These are phyloP conservation scores for Colletotrichum sp. DNA, from an alignment of 2,329 filamentous ascomycete genomes.

Conservation along the genomic window DNA sequence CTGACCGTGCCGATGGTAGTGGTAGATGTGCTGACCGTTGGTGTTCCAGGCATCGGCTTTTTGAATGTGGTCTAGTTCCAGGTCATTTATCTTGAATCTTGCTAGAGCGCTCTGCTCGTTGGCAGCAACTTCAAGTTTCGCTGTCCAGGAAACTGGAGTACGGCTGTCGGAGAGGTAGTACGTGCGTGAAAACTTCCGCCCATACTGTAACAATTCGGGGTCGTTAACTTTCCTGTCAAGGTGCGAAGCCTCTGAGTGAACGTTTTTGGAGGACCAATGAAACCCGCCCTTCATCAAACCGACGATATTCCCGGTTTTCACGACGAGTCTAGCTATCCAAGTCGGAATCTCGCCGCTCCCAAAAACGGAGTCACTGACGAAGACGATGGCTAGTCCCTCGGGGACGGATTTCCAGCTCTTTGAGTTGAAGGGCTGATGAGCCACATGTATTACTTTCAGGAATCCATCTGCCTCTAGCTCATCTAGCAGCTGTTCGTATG, in stretches of 20 bases:
- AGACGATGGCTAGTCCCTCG: background rate
- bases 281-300: background rate
- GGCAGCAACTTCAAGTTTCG: background rate
- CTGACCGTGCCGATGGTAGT: background rate
- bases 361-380: background rate
- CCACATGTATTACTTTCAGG: background rate
- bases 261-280: background rate
- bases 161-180: background rate
- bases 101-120: background rate
- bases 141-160: background rate
- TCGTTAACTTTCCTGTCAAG: background rate
- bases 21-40: background rate
- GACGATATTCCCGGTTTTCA: background rate
- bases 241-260: background rate
- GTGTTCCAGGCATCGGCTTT: background rate
- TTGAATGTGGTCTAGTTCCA: background rate
- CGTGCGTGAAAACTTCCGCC: accelerated
- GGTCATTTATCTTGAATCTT: background rate
- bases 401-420: background rate
- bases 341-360: background rate
- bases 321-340: background rate
- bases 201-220: background rate
- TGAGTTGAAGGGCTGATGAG: background rate
- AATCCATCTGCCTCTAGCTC: background rate
- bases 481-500: background rate